These are phyloP conservation scores for Prunus davidiana DNA, from an alignment of 306 rosid genomes.

Conservation along the genomic window DNA sequence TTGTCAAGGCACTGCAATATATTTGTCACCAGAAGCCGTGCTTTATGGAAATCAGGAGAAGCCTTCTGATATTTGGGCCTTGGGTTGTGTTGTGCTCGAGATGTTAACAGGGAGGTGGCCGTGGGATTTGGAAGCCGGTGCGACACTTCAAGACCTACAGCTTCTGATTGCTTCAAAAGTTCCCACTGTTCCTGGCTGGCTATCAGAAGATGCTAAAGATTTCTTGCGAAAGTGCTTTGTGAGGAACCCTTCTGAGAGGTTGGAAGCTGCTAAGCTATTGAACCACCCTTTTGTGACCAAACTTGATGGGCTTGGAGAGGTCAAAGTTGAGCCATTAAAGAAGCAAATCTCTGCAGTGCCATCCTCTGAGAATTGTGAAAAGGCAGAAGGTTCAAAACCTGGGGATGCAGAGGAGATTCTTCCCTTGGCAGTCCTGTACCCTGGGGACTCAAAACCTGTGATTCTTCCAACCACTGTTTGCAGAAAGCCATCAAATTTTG, in stretches of 20 bases:
- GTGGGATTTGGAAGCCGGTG: background rate
- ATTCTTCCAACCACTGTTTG: background rate
- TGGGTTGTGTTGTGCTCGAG: slow-evolving; percentile 3
- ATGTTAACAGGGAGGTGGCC: slow-evolving; percentile 1
- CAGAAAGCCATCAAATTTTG: background rate
- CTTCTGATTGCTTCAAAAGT: background rate
- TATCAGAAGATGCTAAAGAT: background rate
- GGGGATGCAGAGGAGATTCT: background rate
- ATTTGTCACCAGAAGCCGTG: background rate
- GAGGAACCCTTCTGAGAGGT: background rate
- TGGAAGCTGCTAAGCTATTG: background rate
- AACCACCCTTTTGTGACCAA: background rate
- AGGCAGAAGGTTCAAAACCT: background rate
- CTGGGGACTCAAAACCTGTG: too few species aligned
- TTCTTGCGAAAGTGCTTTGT: background rate
- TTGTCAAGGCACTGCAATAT: background rate
- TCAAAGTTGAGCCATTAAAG: background rate
- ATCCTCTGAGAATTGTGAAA: background rate
- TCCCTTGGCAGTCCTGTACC: background rate
- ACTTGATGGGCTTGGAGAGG: background rate
- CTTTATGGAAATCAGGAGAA: background rate
- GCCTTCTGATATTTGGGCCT: slow-evolving; percentile 7
- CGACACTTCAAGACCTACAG: background rate
- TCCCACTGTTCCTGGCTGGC: background rate
- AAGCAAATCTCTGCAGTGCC: background rate